Evolutionary conservation across 2,329 filamentous ascomycete genomes (phyloP), one percentile per base, ranked within the genome.

Genomic region (Aspergillus ustus): DNA sequence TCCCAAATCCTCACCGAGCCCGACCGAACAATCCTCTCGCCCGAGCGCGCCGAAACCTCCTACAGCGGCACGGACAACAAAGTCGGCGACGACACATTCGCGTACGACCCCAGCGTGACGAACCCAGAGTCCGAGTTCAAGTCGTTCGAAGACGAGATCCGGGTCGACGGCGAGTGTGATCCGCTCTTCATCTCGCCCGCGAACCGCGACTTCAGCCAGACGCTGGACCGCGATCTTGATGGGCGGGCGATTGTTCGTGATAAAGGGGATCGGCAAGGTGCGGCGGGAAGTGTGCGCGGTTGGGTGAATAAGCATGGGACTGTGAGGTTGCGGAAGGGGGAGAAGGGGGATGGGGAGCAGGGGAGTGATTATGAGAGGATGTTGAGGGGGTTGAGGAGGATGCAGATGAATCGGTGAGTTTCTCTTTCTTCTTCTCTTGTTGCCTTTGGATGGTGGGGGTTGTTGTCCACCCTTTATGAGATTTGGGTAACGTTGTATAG

Each of bases 71-170:
- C 76, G 0, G 76, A 75, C 55, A 75, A 75, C 22, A 69, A 71
- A 11, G 77, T 78, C 60, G 73, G 73, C 53, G 71, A 75, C 28
- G 70, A 69, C 9, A 64, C 74, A 11, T 69, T 76, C 43, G 72
- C 75, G 0, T 75, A 61, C 25, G 59, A 61, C 25, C 59, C 70
- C 3, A 68, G 77, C 25, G 67, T 74, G 22, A 70, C 72, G 34
- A 74, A 73, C 45, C 69, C 76, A 3, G 68, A 73, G 44, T 66
- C 77, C 60, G 77, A 79, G 52, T 66, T 79, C 28, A 73, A 75
- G 9, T 63, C 76, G 59, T 78, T 79, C 20, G 76, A 75, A n/a
- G 74, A 77, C 44, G 74, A 77, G 59, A 70, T 72, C n/a, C 11
- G 44, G 2, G 4, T 48, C 3, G 43, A 57, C 11, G 59, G 59